These are phyloP conservation scores for Agrocybe pediades DNA, from an alignment of 768 basidiomycete genomes.

Conservation along the genomic window DNA sequence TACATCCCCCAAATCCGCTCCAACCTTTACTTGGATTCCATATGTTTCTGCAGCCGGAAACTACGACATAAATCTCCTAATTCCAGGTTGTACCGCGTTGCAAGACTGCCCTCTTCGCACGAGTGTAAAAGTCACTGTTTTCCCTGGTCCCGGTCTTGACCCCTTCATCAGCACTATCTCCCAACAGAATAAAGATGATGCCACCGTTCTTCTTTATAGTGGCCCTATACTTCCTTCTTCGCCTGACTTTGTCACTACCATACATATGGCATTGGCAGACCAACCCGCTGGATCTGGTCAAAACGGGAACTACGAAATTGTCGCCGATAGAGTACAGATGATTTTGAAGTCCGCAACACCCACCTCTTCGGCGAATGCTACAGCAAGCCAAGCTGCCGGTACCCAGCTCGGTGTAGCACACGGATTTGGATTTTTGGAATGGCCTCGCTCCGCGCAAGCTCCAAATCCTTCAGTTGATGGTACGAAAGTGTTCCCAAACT, in stretches of 20 bases:
- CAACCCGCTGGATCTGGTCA: conserved; percentile 63
- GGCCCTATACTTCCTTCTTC: conserved; percentile 83
- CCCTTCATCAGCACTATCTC: conserved; percentile 73
- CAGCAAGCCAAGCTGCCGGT: conserved; percentile 27
- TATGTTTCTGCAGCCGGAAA: conserved; percentile 88
- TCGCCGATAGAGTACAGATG: conserved; percentile 87
- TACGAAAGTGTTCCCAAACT: conserved; percentile 62
- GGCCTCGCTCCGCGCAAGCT: conserved; percentile 54
- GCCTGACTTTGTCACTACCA: conserved; percentile 67
- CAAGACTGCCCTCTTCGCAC: conserved; percentile 83
- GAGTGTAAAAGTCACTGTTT: conserved; percentile 79
- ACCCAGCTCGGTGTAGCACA: conserved; percentile 34
- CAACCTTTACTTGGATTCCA: conserved; percentile 87
- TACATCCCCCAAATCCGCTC: conserved; percentile 59
- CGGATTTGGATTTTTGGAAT: conserved; percentile 90
- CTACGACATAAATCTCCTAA: conserved; percentile 81
- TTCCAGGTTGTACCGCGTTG: conserved; percentile 85
- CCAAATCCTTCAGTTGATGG: conserved; percentile 48
- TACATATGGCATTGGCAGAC: conserved; percentile 74
- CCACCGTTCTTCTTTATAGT: conserved; percentile 65
- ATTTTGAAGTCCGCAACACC: conserved; percentile 64
- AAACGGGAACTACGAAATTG: conserved; percentile 72
- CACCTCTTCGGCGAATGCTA: conserved; percentile 32
- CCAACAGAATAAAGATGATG: conserved; percentile 70
- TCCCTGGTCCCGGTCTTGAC: conserved; percentile 67